These are phyloP conservation scores for Adansonia grandidieri DNA, from an alignment of 441 rosid species.

Conservation along the genomic window DNA sequence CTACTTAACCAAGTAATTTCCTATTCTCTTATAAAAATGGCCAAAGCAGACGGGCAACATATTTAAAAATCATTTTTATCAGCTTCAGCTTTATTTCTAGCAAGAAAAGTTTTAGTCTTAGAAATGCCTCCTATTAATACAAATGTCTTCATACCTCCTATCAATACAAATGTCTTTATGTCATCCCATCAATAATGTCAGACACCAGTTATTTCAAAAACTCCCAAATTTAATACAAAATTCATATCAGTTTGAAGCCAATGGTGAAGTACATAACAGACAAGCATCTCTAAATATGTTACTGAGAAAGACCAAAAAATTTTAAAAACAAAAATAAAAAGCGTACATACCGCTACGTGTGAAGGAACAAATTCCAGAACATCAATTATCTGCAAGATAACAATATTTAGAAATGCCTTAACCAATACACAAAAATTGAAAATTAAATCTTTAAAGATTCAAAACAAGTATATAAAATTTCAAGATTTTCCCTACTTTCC, in stretches of 20 bases:
- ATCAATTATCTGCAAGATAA: slow-evolving; percentile 78
- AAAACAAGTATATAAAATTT: background rate
- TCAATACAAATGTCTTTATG: background rate
- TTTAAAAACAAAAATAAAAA: background rate
- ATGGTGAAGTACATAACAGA: background rate
- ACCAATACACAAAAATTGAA: background rate
- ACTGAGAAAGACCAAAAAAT: slow-evolving; percentile 10
- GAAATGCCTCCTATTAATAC: background rate
- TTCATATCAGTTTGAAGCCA: background rate
- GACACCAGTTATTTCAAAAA: background rate
- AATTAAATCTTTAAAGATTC: slow-evolving; percentile 6
- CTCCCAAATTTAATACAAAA: slow-evolving; percentile 3
- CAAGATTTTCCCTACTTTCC: background rate
- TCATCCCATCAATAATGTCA: slow-evolving; percentile 1
- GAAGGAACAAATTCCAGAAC: slow-evolving; percentile 88
- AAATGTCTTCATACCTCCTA: too few relatives aligned
- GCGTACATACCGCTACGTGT: slow-evolving; percentile 79
- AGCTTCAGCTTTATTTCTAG: background rate
- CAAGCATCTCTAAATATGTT: slow-evolving; percentile 1
- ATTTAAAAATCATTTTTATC: background rate
- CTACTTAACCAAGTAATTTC: background rate
- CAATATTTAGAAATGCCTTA: slow-evolving; percentile 28
- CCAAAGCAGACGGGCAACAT: background rate
- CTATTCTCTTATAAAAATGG: slow-evolving; percentile 2
- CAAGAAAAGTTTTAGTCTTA: background rate